Evolutionary conservation across 495 filamentous ascomycete species (phyloP).

Genomic region (Penicillium salamii): DNA sequence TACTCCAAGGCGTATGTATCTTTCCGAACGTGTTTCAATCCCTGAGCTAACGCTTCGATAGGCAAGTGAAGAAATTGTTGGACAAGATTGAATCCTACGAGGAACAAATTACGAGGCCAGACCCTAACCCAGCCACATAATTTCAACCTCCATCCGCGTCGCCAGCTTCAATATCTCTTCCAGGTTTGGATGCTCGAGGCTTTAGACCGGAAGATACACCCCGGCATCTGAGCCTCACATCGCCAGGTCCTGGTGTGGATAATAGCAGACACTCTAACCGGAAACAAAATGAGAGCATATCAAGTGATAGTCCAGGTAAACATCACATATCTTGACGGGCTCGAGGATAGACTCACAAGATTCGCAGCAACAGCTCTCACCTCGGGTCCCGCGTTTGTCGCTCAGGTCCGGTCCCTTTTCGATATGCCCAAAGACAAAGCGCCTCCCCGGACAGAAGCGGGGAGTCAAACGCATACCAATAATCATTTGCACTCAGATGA

Average conservation of each 20-base stretch:
- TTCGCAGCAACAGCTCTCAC: conserved; percentile 17
- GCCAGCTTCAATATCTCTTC: conserved; percentile 15
- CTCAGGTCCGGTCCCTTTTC: conserved; percentile 21
- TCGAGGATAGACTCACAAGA: not conserved
- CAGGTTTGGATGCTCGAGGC: no score
- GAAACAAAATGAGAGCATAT: no score
- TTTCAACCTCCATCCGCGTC: not conserved
- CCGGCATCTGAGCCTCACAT: no score
- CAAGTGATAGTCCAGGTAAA: no score
- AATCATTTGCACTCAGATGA: no score
- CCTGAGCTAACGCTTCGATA: conserved; percentile 1
- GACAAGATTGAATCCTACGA: conserved; percentile 16
- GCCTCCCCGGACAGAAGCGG: no score
- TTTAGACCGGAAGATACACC: no score
- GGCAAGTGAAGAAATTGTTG: conserved; percentile 14
- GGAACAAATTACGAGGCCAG: conserved; percentile 11
- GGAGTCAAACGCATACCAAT: not conserved
- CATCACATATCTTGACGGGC: no score
- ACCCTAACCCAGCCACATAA: no score
- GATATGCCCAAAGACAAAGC: no score
- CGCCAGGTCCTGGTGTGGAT: no score
- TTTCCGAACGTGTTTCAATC: not conserved
- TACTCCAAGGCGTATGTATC: conserved; percentile 17
- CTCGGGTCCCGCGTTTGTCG: conserved; percentile 21
- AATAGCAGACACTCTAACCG: no score